These are phyloP conservation scores for Ottelia alismoides DNA, from an alignment of 106 monocot genomes.

Conservation along the genomic window DNA sequence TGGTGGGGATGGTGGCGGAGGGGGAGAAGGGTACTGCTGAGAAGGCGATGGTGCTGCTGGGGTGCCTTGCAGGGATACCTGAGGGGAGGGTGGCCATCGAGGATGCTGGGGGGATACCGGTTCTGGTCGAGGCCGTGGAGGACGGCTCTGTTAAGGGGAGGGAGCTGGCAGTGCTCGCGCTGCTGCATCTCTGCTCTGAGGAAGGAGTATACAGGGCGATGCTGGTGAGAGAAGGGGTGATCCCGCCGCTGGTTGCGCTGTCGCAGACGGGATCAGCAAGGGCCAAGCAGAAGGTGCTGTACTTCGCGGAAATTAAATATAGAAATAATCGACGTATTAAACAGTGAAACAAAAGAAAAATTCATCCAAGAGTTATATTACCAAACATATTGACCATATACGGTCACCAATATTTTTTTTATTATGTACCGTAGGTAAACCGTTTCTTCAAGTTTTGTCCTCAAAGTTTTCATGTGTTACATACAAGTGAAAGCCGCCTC, in stretches of 20 bases:
- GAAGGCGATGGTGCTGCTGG: slow-evolving; percentile 63
- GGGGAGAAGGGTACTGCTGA: slow-evolving; percentile 71
- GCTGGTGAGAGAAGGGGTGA: slow-evolving; percentile 8
- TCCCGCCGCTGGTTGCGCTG: slow-evolving; percentile 12
- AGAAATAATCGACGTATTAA: too few relatives aligned
- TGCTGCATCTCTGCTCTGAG: slow-evolving; percentile 10
- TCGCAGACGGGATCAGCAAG: slow-evolving; percentile 1
- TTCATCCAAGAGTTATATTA: too few relatives aligned
- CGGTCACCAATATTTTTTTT: too few relatives aligned
- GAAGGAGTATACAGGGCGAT: not conserved
- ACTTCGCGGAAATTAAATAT: too few relatives aligned
- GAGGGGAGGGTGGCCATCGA: slow-evolving; percentile 46
- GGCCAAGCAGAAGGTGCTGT: slow-evolving; percentile 14
- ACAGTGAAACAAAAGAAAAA: too few relatives aligned
- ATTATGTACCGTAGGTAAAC: too few relatives aligned
- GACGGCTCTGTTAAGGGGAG: slow-evolving; percentile 34
- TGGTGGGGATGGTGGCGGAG: slow-evolving; percentile 79
- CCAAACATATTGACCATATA: too few relatives aligned
- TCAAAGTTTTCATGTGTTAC: too few relatives aligned
- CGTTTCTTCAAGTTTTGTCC: too few relatives aligned
- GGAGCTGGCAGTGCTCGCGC: slow-evolving; percentile 4
- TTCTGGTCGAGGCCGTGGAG: slow-evolving; percentile 67
- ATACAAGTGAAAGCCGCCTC: too few relatives aligned
- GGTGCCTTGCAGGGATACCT: slow-evolving; percentile 5
- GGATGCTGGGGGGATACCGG: slow-evolving; percentile 65